These are phyloP conservation scores for Fraxinus anomala DNA, from an alignment of 257 asterid genomes.

Conservation along the genomic window DNA sequence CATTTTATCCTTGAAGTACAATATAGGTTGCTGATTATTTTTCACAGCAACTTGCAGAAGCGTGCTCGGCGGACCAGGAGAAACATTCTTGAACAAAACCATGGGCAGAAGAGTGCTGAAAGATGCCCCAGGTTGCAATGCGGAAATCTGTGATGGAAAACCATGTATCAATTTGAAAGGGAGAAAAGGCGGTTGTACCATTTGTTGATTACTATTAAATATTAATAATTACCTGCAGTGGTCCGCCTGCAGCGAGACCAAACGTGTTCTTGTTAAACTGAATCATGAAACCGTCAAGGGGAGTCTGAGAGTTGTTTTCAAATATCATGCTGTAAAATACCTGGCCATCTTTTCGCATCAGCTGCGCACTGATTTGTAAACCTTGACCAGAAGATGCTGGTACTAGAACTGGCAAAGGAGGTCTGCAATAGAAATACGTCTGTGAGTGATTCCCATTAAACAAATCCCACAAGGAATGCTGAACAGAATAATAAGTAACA, in stretches of 20 bases:
- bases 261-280: slow-evolving; percentile 97
- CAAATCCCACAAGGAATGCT: neutral
- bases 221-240: slow-evolving; percentile 69
- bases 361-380: slow-evolving; percentile 91
- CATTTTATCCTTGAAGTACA: slow-evolving; percentile 84
- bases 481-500: slow-evolving; percentile 3
- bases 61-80: slow-evolving; percentile 78
- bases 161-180: slow-evolving; percentile 18
- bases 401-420: slow-evolving; percentile 75
- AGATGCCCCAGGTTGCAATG: slow-evolving; percentile 84
- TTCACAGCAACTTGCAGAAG: slow-evolving; percentile 93
- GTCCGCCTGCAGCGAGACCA: slow-evolving; percentile 91
- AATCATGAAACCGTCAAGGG: slow-evolving; percentile 97
- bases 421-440: slow-evolving; percentile 51
- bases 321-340: slow-evolving; percentile 89
- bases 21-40: slow-evolving; percentile 93
- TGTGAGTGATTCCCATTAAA: slow-evolving; percentile 22
- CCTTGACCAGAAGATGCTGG: slow-evolving; percentile 89
- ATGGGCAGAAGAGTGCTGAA: slow-evolving; percentile 79
- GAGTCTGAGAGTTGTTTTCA: slow-evolving; percentile 73
- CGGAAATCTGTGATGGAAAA: slow-evolving; percentile 69
- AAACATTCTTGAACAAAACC: slow-evolving; percentile 82
- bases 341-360: slow-evolving; percentile 82
- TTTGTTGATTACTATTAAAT: neutral
- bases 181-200: neutral